Evolutionary conservation across 2,329 filamentous ascomycete species (phyloP).

Genomic region (Hypomyces perniciosus): DNA sequence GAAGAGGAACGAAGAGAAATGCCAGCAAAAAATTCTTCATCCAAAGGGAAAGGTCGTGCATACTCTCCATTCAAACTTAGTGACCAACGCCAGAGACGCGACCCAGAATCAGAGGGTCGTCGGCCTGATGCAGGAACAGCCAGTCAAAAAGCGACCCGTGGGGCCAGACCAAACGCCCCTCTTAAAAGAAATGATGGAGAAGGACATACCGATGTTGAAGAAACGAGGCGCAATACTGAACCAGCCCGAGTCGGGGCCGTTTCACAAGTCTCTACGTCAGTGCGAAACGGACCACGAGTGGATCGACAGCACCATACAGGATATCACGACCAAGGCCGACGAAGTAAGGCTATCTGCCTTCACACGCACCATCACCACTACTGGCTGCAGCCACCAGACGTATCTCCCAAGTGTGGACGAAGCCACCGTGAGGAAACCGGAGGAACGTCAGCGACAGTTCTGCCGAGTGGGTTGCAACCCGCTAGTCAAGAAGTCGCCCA

Average conservation of each 20-base stretch:
- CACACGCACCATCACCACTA: constrained; percentile 60
- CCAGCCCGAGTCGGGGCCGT: not conserved
- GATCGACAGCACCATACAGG: constrained; percentile 18
- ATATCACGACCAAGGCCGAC: constrained; percentile 18
- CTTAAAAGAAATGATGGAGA: constrained; percentile 12
- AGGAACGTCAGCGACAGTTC: not conserved
- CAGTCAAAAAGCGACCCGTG: not conserved
- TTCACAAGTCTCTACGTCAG: not conserved
- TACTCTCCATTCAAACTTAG: not conserved
- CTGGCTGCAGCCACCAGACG: constrained; percentile 39
- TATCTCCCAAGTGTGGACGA: constrained; percentile 15
- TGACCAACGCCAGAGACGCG: not conserved
- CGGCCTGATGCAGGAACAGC: not conserved
- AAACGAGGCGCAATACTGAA: constrained; percentile 9
- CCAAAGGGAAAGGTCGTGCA: constrained; percentile 1
- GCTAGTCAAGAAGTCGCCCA: constrained; percentile 15
- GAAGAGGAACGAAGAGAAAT: not conserved
- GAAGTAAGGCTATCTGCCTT: constrained; percentile 36
- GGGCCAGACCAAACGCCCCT: not conserved
- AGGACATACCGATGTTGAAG: constrained; percentile 12
- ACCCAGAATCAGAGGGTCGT: not conserved
- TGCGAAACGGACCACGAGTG: constrained; percentile 14
- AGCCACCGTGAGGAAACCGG: not conserved
- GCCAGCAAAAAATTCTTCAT: not conserved
- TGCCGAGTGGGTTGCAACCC: constrained; percentile 19